A percentile compares a stretch with the other conserved stretches of the same genome.
phyloP scores from a whole-genome alignment of 768 basidiomycete genomes.

The Podaxis pistillaris region DNA sequence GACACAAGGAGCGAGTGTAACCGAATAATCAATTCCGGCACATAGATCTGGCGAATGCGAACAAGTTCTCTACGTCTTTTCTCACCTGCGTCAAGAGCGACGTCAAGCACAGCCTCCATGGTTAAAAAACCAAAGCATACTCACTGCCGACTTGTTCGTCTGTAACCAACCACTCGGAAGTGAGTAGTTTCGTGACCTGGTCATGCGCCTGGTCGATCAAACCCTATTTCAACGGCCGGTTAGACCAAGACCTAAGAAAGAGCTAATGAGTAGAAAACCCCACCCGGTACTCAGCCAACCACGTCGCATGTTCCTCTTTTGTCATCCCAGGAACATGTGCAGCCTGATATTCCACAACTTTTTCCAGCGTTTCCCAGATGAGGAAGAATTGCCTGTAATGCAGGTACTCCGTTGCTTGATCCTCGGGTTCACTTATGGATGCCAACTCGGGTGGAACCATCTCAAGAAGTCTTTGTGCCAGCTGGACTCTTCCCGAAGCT shows the following conservation, averaged over 20 bases:
- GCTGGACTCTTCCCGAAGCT: slow-evolving; percentile 75
- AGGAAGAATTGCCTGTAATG: slow-evolving; percentile 80
- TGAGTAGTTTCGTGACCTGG: slow-evolving; percentile 67
- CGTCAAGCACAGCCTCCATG: not conserved
- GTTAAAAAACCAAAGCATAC: slow-evolving; percentile 16
- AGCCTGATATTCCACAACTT: slow-evolving; percentile 59
- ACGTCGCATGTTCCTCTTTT: slow-evolving; percentile 54
- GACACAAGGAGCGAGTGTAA: slow-evolving; percentile 71
- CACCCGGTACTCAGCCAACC: slow-evolving; percentile 69
- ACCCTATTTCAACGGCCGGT: slow-evolving; percentile 29
- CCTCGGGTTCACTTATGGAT: slow-evolving; percentile 64
- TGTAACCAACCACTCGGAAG: slow-evolving; percentile 71
- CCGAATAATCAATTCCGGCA: slow-evolving; percentile 87
- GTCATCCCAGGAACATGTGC: slow-evolving; percentile 55
- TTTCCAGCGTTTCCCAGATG: slow-evolving; percentile 66
- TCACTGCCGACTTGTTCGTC: slow-evolving; percentile 47
- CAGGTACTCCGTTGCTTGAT: slow-evolving; percentile 69
- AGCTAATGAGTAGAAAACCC: slow-evolving; percentile 15
- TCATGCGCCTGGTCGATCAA: slow-evolving; percentile 65
- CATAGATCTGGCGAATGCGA: slow-evolving; percentile 83
- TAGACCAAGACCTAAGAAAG: not conserved
- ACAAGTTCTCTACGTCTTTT: slow-evolving; percentile 64
- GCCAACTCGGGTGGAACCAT: slow-evolving; percentile 65
- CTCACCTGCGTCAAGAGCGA: slow-evolving; percentile 36
- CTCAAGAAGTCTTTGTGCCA: slow-evolving; percentile 59